These are phyloP conservation scores for Aspergillus taichungensis DNA, from an alignment of 495 filamentous ascomycete species.

Conservation along the genomic window DNA sequence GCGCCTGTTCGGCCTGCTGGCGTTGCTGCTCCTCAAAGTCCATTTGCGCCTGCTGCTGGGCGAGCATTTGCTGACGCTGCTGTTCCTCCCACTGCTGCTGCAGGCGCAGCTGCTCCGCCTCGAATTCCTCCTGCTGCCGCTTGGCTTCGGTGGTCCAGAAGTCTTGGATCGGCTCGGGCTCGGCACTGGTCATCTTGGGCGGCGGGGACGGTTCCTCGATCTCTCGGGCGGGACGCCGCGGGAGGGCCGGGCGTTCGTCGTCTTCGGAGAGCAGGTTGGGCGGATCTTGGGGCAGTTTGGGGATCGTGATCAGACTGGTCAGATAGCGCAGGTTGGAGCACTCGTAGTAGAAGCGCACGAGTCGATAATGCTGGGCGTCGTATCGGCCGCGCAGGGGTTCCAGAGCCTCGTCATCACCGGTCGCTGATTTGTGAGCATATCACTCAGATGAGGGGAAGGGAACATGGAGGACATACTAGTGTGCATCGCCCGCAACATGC, in stretches of 20 bases:
- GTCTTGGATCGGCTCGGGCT: slow-evolving; percentile 92
- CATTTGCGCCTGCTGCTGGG: slow-evolving; percentile 70
- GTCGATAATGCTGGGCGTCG: slow-evolving; percentile 88
- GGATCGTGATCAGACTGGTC: slow-evolving; percentile 90
- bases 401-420: slow-evolving; percentile 91
- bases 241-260: slow-evolving; percentile 73
- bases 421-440: slow-evolving; percentile 45
- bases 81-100: slow-evolving; percentile 70
- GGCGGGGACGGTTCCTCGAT: slow-evolving; percentile 57
- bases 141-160: slow-evolving; percentile 94
- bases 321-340: slow-evolving; percentile 95
- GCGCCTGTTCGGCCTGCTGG: slow-evolving; percentile 77
- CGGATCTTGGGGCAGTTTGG: slow-evolving; percentile 89
- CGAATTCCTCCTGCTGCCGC: slow-evolving; percentile 86
- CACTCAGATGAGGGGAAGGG: neutral
- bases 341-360: slow-evolving; percentile 97
- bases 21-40: slow-evolving; percentile 96
- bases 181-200: slow-evolving; percentile 53
- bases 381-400: slow-evolving; percentile 81
- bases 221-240: slow-evolving; percentile 65
- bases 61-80: slow-evolving; percentile 73
- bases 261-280: slow-evolving; percentile 80
- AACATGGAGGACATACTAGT: slow-evolving; percentile 52
- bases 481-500: slow-evolving; percentile 95
- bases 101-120: slow-evolving; percentile 80